phyloP scores from a whole-genome alignment of 768 basidiomycete species.

The Suillus fuscotomentosus region DNA sequence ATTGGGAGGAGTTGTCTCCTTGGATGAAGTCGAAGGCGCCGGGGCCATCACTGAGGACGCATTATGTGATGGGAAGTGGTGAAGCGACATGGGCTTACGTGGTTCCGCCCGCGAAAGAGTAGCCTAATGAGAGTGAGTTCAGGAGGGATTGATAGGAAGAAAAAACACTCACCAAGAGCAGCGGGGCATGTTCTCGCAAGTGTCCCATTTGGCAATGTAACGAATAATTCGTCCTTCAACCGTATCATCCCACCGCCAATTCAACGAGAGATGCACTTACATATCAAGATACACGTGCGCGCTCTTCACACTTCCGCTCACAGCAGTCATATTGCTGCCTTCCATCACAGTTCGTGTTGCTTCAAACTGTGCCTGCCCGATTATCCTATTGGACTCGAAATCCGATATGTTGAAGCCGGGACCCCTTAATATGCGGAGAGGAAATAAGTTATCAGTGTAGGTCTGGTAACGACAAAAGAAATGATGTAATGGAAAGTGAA shows the following conservation, averaged over 20 bases:
- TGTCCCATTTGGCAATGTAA: slow-evolving; percentile 65
- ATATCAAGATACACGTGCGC: slow-evolving; percentile 74
- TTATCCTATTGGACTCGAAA: slow-evolving; percentile 73
- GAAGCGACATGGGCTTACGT: slow-evolving; percentile 49
- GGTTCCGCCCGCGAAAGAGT: slow-evolving; percentile 76
- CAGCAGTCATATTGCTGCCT: slow-evolving; percentile 37
- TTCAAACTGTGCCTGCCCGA: slow-evolving; percentile 66
- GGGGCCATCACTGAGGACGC: slow-evolving; percentile 63
- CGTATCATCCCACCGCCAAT: background rate
- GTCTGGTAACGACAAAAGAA: background rate
- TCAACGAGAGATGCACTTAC: slow-evolving; percentile 36
- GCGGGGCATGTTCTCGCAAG: slow-evolving; percentile 72
- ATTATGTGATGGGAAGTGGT: background rate
- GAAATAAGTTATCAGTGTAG: background rate
- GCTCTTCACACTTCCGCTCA: slow-evolving; percentile 62
- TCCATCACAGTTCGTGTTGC: slow-evolving; percentile 68
- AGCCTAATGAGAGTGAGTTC: slow-evolving; percentile 43
- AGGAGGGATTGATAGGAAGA: slow-evolving; percentile 8
- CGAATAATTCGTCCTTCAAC: slow-evolving; percentile 55
- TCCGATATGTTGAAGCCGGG: slow-evolving; percentile 75
- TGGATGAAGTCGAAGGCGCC: slow-evolving; percentile 79
- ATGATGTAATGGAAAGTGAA: background rate
- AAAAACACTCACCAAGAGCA: slow-evolving; percentile 56
- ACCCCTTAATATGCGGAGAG: slow-evolving; percentile 42
- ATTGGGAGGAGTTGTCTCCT: slow-evolving; percentile 60